Evolutionary conservation across 2,329 filamentous ascomycete genomes (phyloP).

Genomic region (Ophiostoma ips): DNA sequence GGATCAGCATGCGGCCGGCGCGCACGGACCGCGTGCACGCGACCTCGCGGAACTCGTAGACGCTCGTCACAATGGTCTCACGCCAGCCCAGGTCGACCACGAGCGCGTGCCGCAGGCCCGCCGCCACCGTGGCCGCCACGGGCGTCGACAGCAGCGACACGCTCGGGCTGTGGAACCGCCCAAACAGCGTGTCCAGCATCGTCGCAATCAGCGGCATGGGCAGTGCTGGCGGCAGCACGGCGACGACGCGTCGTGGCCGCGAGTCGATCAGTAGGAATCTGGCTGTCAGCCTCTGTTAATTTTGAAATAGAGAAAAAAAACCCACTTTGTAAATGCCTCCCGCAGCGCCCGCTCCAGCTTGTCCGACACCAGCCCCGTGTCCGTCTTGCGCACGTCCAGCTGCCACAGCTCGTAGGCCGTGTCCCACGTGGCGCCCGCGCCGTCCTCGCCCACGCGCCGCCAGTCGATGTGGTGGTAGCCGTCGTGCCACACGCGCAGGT

Average conservation of each 20-base stretch:
- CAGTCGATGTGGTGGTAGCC: conserved; percentile 34
- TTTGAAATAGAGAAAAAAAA: conserved; percentile 29
- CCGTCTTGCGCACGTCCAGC: conserved; percentile 55
- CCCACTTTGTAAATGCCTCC: conserved; percentile 54
- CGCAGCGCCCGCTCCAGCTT: conserved; percentile 73
- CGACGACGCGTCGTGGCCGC: conserved; percentile 57
- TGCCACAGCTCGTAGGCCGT: conserved; percentile 62
- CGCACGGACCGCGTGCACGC: conserved; percentile 55
- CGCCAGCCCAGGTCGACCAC: conserved; percentile 88
- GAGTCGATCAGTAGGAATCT: conserved; percentile 56
- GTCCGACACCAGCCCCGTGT: conserved; percentile 71
- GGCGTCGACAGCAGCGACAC: conserved; percentile 70
- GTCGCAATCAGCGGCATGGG: conserved; percentile 28
- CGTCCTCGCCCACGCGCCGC: conserved; percentile 21
- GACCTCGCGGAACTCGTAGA: conserved; percentile 86
- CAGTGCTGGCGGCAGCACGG: conserved; percentile 44
- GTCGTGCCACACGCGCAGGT: conserved; percentile 59
- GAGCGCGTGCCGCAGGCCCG: conserved; percentile 72
- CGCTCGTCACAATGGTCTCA: conserved; percentile 70
- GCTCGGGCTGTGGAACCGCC: conserved; percentile 62
- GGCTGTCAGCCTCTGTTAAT: conserved; percentile 18
- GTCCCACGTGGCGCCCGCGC: conserved; percentile 41
- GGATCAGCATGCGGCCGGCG: conserved; percentile 57
- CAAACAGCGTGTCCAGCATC: conserved; percentile 65
- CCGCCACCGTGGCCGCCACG: conserved; percentile 59